Evolutionary conservation across 208 protist species (phyloP), one percentile per base, ranked within the genome.

Genomic region (Crithidia expoeki): DNA sequence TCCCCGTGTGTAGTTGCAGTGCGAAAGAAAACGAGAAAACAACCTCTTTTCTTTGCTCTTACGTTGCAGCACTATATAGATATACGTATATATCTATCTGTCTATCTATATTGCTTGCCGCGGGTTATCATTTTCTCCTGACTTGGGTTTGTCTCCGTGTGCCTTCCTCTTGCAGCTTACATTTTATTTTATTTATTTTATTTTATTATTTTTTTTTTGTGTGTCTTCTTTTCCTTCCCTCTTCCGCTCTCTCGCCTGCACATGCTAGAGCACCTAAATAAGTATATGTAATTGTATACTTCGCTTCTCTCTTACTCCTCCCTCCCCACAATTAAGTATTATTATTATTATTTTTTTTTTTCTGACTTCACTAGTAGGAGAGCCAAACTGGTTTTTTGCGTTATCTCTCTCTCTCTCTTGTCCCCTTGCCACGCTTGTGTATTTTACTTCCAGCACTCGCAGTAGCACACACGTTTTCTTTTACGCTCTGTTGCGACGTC

Each of bases 211-310:
- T 55, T 73, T 23, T 52, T 58, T 50, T 72, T 46, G 33, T n/a
- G 10, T 33, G 58, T 66, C 74, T 56, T 55, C 60, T 69, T 76
- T 58, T 69, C 30, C 67, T 69, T 68, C 60, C 12, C 57, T 53
- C 40, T 64, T 51, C n/a, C 51, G 19, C 28, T 17, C 16, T 49
- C 44, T 23, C 5, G 36, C 36, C 12, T 12, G 9, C 12, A 12
- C 5, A 5, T 40, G 36, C 36, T 5, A 5, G 5, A 12, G 36
- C 12, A 40, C 9, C 16, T 49, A 23, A 49, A 49, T 23, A 49
- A 49, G 32, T 19, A 19, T 19, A 1, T 10, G 1, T n/a, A 40
- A 40, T 40, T 40, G 12, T 40, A 32, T 53, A 32, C 0, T 4
- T 57, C 38, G n/a, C 38, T 57, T 57, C 4, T 57, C 12, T 57